Evolutionary conservation across 208 protist genomes (phyloP).

Genomic region (Lotmaria passim): DNA sequence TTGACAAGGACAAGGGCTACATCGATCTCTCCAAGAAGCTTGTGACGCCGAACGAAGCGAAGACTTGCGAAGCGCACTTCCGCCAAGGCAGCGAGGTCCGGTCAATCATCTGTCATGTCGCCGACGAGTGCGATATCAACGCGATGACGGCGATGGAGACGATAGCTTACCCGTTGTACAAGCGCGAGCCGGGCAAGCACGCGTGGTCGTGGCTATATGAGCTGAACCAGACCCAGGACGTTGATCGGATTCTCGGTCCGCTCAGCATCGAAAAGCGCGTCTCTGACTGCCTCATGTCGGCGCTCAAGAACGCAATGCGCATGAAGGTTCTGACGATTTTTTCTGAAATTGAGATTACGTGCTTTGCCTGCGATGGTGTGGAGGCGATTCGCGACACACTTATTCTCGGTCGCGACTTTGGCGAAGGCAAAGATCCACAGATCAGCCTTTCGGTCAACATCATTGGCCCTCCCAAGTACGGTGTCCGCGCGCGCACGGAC

Average conservation of each 20-base stretch:
- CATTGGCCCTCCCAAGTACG: conserved; percentile 96
- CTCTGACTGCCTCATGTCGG: conserved; percentile 67
- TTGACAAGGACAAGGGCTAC: conserved; percentile 99
- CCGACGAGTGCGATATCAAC: conserved; percentile 76
- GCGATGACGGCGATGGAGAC: conserved; percentile 86
- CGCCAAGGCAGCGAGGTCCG: conserved; percentile 96
- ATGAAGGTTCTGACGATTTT: conserved; percentile 89
- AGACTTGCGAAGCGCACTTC: conserved; percentile 94
- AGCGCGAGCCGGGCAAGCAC: conserved; percentile 72
- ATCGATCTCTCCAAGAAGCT: conserved; percentile 99
- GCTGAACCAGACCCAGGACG: conserved; percentile 71
- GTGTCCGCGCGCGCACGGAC: conserved; percentile 92
- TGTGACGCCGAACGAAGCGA: conserved; percentile 95
- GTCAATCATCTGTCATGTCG: conserved; percentile 97
- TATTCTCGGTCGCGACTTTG: conserved; percentile 82
- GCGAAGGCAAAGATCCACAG: conserved; percentile 66
- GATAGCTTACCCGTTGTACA: conserved; percentile 97
- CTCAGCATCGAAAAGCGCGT: conserved; percentile 71
- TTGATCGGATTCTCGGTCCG: conserved; percentile 73
- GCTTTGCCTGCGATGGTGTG: conserved; percentile 98
- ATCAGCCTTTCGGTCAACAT: conserved; percentile 94
- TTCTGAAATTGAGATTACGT: conserved; percentile 98
- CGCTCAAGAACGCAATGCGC: conserved; percentile 87
- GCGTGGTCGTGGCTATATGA: conserved; percentile 81
- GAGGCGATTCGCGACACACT: conserved; percentile 97